Evolutionary conservation across 768 basidiomycete species (phyloP).

Genomic region (Tephrocybe sp.): DNA sequence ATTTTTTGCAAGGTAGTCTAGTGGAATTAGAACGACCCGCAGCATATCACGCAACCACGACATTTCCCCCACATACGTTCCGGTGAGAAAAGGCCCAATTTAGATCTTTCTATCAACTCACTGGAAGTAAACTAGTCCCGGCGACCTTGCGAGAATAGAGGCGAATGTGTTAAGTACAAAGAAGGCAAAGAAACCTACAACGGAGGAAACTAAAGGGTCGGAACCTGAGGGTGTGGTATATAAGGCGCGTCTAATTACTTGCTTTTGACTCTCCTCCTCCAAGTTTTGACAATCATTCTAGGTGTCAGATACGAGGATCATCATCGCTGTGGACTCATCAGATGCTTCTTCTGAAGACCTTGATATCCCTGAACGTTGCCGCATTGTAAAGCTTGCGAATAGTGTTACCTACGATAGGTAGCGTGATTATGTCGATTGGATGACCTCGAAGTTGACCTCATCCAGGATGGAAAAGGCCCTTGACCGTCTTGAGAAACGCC

Average conservation of each 20-base stretch:
- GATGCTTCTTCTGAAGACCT: constrained; percentile 61
- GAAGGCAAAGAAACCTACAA: constrained; percentile 41
- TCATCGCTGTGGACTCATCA: constrained; percentile 71
- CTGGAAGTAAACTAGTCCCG: constrained; percentile 49
- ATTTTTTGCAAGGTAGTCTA: constrained; percentile 52
- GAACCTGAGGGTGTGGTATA: constrained; percentile 82
- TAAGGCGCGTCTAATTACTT: constrained; percentile 43
- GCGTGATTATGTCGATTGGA: not conserved
- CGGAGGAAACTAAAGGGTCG: constrained; percentile 35
- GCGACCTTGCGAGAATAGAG: constrained; percentile 87
- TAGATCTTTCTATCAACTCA: not conserved
- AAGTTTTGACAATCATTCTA: constrained; percentile 22
- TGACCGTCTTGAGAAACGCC: constrained; percentile 54
- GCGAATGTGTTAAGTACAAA: constrained; percentile 51
- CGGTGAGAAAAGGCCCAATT: constrained; percentile 42
- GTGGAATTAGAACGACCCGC: constrained; percentile 83
- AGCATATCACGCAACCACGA: constrained; percentile 68
- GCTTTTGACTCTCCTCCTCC: not conserved
- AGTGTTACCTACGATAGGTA: constrained; percentile 89
- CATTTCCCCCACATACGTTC: constrained; percentile 86
- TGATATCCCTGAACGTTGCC: constrained; percentile 82
- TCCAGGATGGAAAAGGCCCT: constrained; percentile 85
- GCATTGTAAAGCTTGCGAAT: constrained; percentile 87
- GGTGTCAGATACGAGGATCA: constrained; percentile 80
- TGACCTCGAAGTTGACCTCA: not conserved